phyloP scores from a whole-genome alignment of 2,329 filamentous ascomycete species.

The Trichoderma pleuroti region DNA sequence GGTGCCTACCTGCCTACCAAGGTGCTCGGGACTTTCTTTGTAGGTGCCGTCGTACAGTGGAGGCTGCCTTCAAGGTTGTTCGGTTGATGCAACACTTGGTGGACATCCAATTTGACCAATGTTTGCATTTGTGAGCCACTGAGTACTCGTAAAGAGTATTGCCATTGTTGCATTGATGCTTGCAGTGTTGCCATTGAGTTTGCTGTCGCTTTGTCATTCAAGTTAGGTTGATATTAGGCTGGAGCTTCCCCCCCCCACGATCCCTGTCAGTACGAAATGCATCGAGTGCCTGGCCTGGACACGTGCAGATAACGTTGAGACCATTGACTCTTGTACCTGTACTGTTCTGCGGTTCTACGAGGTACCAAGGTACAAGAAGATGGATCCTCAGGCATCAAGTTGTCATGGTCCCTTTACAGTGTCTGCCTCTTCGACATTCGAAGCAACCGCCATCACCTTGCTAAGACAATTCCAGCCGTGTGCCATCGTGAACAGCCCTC shows the following conservation, averaged over 20 bases:
- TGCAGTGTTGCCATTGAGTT: not conserved
- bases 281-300: not conserved
- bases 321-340: not conserved
- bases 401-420: not conserved
- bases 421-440: not conserved
- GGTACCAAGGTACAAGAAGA: too few relatives aligned
- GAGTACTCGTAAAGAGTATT: not conserved
- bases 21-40: not conserved
- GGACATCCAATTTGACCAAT: not conserved
- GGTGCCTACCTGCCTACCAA: not conserved
- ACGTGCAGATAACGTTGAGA: not conserved
- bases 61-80: not conserved
- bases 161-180: not conserved
- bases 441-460: not conserved
- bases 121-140: not conserved
- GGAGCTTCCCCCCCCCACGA: not conserved
- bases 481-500: not conserved
- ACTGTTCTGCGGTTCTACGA: not conserved
- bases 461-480: not conserved
- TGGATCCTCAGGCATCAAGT: not conserved
- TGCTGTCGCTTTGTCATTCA: not conserved
- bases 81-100: not conserved
- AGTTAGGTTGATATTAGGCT: not conserved
- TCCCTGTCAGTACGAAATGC: not conserved
- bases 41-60: not conserved